phyloP scores from a whole-genome alignment of 495 filamentous ascomycete species.

The Xylaria acuta region DNA sequence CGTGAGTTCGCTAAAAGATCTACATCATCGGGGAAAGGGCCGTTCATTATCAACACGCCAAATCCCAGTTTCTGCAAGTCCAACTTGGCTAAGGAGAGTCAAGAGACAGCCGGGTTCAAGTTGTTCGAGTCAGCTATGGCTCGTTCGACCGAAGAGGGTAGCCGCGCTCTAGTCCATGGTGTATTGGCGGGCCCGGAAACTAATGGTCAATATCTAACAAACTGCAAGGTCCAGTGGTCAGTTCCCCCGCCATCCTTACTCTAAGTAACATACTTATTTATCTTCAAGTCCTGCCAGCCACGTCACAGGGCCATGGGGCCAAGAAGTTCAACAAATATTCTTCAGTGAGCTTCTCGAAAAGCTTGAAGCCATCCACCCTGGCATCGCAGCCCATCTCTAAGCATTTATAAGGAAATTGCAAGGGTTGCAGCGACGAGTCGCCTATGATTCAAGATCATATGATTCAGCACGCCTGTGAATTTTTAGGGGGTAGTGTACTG shows the following conservation, averaged over 20 bases:
- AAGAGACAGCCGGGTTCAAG: conserved; percentile 2
- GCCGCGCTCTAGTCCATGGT: conserved; percentile 45
- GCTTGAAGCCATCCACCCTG: conserved; percentile 55
- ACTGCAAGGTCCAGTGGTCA: conserved; percentile 39
- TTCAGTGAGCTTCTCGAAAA: conserved; percentile 59
- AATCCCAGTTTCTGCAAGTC: conserved; percentile 28
- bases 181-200: conserved; percentile 38
- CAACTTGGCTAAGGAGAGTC: conserved; percentile 24
- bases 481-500: background rate
- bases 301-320: conserved; percentile 40
- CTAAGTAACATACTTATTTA: background rate
- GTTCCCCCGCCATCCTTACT: conserved; percentile 18
- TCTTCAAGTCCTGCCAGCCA: conserved; percentile 42
- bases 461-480: background rate
- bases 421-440: background rate
- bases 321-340: conserved; percentile 55
- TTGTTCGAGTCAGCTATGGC: conserved; percentile 40
- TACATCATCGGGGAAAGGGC: conserved; percentile 5
- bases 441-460: background rate
- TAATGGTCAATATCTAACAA: conserved; percentile 45
- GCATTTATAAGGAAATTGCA: background rate
- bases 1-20: conserved; percentile 22
- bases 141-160: conserved; percentile 46
- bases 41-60: conserved; percentile 18
- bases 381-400: conserved; percentile 41